Evolutionary conservation across 768 basidiomycete genomes (phyloP).

Genomic region (Suillus spraguei): DNA sequence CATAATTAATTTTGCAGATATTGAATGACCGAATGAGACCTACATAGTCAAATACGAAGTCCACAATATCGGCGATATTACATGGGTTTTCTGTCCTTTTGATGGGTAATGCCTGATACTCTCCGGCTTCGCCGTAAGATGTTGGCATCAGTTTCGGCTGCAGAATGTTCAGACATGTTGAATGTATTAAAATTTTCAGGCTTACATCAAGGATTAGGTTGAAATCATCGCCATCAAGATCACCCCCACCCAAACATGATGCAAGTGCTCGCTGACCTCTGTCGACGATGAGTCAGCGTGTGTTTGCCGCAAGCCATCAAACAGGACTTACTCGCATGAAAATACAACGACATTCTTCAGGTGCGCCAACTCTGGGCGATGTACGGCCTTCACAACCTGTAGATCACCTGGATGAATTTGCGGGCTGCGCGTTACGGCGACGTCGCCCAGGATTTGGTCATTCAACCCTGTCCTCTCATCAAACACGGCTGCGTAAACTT

Average conservation of each 20-base stretch:
- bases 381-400: conserved; percentile 44
- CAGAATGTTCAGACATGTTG: conserved; percentile 14
- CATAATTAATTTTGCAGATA: background rate
- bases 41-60: conserved; percentile 52
- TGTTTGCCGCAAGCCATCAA: background rate
- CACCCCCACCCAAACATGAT: conserved; percentile 54
- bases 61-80: conserved; percentile 44
- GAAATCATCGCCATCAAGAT: conserved; percentile 56
- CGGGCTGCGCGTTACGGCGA: conserved; percentile 54
- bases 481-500: conserved; percentile 47
- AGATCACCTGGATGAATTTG: conserved; percentile 55
- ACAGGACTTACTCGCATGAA: conserved; percentile 42
- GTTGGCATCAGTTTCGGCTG: conserved; percentile 36
- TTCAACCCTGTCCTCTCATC: conserved; percentile 34
- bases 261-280: conserved; percentile 48
- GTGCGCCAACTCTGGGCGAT: conserved; percentile 39
- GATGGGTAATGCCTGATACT: conserved; percentile 39
- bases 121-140: conserved; percentile 33
- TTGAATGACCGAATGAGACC: conserved; percentile 16
- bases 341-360: conserved; percentile 53
- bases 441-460: conserved; percentile 35
- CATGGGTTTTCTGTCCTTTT: conserved; percentile 36
- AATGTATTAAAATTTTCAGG: conserved; percentile 10
- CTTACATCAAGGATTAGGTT: conserved; percentile 48
- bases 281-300: conserved; percentile 14